Evolutionary conservation across 1,139 yeast genomes (phyloP).

Genomic region (Geotrichum australiense): DNA sequence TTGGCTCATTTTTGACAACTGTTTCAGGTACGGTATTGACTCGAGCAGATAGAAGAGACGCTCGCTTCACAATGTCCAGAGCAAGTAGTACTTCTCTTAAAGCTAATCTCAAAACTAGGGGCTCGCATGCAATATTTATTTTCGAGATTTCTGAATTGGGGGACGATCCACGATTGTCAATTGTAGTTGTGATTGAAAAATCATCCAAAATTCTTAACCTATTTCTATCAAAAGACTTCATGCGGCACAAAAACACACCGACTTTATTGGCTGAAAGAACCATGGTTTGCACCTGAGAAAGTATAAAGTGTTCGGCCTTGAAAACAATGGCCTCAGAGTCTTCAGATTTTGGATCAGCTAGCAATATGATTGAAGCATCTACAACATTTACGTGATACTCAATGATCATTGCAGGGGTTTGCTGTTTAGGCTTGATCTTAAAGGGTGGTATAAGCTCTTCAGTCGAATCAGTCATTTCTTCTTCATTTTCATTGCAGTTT

Average conservation of each 20-base stretch:
- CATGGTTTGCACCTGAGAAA: conserved; percentile 57
- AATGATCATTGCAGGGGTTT: conserved; percentile 23
- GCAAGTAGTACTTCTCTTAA: conserved; percentile 83
- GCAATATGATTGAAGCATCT: conserved; percentile 69
- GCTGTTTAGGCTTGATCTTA: not conserved
- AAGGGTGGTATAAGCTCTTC: conserved; percentile 13
- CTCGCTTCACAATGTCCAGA: conserved; percentile 60
- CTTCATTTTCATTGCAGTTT: conserved; percentile 17
- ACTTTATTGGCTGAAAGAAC: conserved; percentile 69
- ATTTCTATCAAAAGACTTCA: conserved; percentile 57
- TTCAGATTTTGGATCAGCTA: conserved; percentile 67
- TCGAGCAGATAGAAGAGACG: conserved; percentile 44
- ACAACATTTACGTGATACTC: conserved; percentile 62
- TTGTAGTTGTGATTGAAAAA: conserved; percentile 68
- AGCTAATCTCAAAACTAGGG: conserved; percentile 72
- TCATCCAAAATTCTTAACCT: conserved; percentile 78
- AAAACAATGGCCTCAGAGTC: conserved; percentile 87
- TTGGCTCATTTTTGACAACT: conserved; percentile 8
- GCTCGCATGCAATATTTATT: conserved; percentile 70
- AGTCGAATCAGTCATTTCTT: conserved; percentile 14
- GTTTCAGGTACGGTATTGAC: conserved; percentile 23
- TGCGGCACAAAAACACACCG: conserved; percentile 78
- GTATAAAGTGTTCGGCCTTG: conserved; percentile 69
- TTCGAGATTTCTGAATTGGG: conserved; percentile 51
- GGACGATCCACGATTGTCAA: conserved; percentile 65